A percentile compares a stretch with the other conserved stretches of the same genome.
phyloP scores from a whole-genome alignment of 164 flowering plant species.

The Vitis amurensis region DNA sequence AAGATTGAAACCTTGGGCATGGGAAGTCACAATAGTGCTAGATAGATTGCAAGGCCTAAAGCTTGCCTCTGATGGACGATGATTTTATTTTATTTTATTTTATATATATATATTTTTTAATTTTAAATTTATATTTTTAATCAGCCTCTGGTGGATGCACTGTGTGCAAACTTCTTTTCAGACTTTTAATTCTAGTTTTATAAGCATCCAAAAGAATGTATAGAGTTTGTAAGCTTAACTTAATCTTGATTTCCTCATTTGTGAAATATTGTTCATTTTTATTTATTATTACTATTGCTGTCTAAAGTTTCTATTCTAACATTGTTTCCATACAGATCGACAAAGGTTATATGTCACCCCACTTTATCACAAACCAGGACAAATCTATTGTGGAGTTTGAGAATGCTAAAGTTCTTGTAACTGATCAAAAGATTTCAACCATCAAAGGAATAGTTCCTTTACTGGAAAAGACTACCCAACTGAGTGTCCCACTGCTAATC shows the following conservation, averaged over 20 bases:
- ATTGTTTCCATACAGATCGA: slow-evolving; percentile 58
- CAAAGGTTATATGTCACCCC: slow-evolving; percentile 87
- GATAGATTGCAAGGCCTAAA: too few species aligned
- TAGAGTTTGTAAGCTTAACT: neutral
- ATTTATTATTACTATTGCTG: slow-evolving; percentile 3
- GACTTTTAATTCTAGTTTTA: too few species aligned
- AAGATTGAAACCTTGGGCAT: too few species aligned
- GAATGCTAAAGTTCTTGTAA: slow-evolving; percentile 77
- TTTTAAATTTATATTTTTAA: too few species aligned
- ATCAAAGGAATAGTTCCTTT: slow-evolving; percentile 71
- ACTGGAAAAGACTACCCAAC: slow-evolving; percentile 77
- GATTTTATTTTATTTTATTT: too few species aligned
- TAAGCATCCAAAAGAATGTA: too few species aligned
- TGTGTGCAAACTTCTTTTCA: too few species aligned
- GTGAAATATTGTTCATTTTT: neutral
- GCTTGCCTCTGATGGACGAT: too few species aligned
- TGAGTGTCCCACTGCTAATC: slow-evolving; percentile 81
- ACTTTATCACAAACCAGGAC: slow-evolving; percentile 70
- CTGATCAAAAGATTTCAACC: slow-evolving; percentile 71
- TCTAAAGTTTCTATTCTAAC: slow-evolving; percentile 16
- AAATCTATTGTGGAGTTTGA: slow-evolving; percentile 75
- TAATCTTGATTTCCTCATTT: neutral
- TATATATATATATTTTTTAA: too few species aligned
- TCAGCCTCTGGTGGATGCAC: too few species aligned
- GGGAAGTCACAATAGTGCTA: too few species aligned